These are phyloP conservation scores for Chamaecyparis obtusa DNA, from an alignment of 75 land plant species.

Conservation along the genomic window DNA sequence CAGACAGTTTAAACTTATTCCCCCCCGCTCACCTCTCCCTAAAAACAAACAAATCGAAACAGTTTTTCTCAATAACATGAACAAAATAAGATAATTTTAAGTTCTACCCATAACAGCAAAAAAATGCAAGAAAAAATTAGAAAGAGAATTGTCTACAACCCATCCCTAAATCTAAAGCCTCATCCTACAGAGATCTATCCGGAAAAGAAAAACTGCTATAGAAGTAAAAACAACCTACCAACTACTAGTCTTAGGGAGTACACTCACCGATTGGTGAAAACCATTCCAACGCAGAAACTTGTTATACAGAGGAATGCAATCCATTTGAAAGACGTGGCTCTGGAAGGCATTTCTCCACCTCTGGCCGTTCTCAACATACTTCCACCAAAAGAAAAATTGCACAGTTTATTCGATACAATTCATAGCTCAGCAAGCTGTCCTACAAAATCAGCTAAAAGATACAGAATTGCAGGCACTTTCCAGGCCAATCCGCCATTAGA, in stretches of 20 bases:
- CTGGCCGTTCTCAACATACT: neutral
- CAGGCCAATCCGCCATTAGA: neutral
- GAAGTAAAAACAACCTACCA: neutral
- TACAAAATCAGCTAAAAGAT: neutral
- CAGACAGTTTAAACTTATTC: no score
- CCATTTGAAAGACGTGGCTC: constrained; percentile 7
- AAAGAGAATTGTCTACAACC: neutral
- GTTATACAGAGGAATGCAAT: neutral
- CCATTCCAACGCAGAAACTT: constrained; percentile 10
- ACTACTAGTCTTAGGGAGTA: neutral
- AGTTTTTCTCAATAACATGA: neutral
- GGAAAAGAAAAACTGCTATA: neutral
- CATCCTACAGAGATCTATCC: neutral
- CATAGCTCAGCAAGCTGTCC: neutral
- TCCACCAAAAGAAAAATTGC: neutral
- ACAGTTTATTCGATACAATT: neutral
- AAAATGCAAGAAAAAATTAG: neutral
- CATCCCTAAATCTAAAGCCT: neutral
- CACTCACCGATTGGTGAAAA: constrained; percentile 11
- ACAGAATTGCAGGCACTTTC: constrained; percentile 1
- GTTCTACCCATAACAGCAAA: neutral
- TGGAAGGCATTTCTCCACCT: constrained; percentile 1
- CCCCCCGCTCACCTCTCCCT: no score
- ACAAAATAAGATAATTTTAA: neutral
- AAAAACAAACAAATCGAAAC: neutral